These are phyloP conservation scores for Boletus subparvulus DNA, from an alignment of 768 basidiomycete species.

Conservation along the genomic window DNA sequence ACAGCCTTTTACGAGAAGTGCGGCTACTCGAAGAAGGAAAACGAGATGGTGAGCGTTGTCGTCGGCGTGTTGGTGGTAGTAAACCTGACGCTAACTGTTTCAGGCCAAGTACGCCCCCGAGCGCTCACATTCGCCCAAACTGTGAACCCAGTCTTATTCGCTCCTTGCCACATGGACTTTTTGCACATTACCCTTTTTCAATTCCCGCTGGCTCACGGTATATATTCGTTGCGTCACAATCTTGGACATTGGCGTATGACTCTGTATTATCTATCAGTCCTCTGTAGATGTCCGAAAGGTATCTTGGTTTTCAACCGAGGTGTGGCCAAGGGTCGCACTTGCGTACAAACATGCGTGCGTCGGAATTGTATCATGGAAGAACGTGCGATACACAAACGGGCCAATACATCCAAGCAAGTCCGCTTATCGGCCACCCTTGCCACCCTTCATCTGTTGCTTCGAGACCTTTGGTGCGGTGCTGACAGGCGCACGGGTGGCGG, in stretches of 20 bases:
- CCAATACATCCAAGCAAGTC: slow-evolving; percentile 2
- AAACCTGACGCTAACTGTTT: slow-evolving; percentile 6
- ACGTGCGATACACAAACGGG: slow-evolving; percentile 26
- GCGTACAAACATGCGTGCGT: slow-evolving; percentile 11
- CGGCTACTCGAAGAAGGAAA: slow-evolving; percentile 87
- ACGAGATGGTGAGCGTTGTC: slow-evolving; percentile 71
- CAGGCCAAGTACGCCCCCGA: slow-evolving; percentile 63
- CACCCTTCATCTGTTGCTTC: slow-evolving; percentile 96
- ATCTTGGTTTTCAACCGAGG: not conserved
- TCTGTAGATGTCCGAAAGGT: not conserved
- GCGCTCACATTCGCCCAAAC: slow-evolving; percentile 17
- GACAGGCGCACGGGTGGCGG: slow-evolving; percentile 51
- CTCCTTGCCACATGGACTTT: slow-evolving; percentile 12
- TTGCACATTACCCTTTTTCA: slow-evolving; percentile 4
- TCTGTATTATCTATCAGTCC: slow-evolving; percentile 21
- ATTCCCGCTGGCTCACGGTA: slow-evolving; percentile 5
- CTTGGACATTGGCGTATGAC: slow-evolving; percentile 8
- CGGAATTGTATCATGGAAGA: slow-evolving; percentile 17
- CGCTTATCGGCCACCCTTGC: slow-evolving; percentile 69
- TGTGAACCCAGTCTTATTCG: slow-evolving; percentile 12
- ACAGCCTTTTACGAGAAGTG: slow-evolving; percentile 97
- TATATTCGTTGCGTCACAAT: slow-evolving; percentile 3
- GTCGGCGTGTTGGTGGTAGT: not conserved
- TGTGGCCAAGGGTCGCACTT: not conserved
- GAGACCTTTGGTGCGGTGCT: slow-evolving; percentile 79